Evolutionary conservation across 345 rosid species (phyloP).

Genomic region (Geranium brycei): DNA sequence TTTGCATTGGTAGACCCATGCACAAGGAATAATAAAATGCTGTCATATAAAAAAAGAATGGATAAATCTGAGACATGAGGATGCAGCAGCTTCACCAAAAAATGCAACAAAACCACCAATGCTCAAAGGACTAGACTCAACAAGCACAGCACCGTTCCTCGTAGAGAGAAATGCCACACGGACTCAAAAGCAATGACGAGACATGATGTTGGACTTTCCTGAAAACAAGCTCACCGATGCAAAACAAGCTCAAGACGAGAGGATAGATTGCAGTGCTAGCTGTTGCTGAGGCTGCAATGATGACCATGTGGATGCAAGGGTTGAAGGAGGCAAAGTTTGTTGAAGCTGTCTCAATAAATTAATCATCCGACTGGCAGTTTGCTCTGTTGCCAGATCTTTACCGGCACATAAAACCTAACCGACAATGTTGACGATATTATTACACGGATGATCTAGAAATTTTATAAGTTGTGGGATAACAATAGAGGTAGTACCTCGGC

Average conservation of each 20-base stretch:
- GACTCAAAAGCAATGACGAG: no score
- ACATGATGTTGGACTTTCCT: no score
- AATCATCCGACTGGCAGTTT: constrained; percentile 69
- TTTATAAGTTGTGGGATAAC: not conserved
- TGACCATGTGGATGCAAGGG: constrained; percentile 85
- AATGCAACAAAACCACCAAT: no score
- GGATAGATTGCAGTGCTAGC: constrained; percentile 84
- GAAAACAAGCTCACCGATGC: no score
- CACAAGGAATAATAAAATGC: not conserved
- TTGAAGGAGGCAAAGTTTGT: constrained; percentile 78
- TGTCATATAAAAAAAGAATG: not conserved
- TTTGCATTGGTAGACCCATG: not conserved
- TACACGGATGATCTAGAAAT: no score
- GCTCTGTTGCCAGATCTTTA: constrained; percentile 83
- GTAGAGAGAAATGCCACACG: no score
- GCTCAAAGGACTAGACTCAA: no score
- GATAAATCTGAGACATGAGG: not conserved
- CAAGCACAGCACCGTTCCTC: no score
- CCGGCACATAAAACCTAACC: constrained; percentile 70
- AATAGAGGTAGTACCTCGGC: constrained; percentile 45
- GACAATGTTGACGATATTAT: not conserved
- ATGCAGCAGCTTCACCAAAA: not conserved
- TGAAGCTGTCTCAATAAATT: constrained; percentile 82
- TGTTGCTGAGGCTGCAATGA: constrained; percentile 90
- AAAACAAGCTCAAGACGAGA: constrained; percentile 36